phyloP scores from a whole-genome alignment of 768 basidiomycete species.

The Obba rivulosa region DNA sequence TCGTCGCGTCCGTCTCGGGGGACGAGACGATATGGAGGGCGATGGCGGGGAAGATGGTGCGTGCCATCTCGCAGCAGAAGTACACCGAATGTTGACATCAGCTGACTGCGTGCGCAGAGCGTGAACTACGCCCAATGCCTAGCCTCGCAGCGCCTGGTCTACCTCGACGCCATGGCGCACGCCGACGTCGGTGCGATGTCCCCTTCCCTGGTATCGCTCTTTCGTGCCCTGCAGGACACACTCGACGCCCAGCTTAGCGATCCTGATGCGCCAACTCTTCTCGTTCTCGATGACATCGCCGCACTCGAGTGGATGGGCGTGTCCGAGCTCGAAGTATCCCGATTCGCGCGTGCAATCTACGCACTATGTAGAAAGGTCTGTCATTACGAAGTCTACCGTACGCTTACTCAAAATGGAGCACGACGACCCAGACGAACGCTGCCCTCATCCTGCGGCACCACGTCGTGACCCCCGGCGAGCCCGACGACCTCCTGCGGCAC shows the following conservation, averaged over 20 bases:
- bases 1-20: conserved; percentile 57
- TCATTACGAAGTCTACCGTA: neutral
- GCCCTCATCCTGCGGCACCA: conserved; percentile 65
- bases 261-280: conserved; percentile 26
- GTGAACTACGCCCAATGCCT: conserved; percentile 28
- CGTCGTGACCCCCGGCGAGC: conserved; percentile 42
- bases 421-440: conserved; percentile 38
- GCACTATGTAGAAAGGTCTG: conserved; percentile 51
- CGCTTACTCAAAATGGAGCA: no score
- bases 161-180: conserved; percentile 44
- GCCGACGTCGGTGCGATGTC: conserved; percentile 7
- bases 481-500: conserved; percentile 54
- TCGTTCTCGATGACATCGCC: conserved; percentile 69
- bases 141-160: conserved; percentile 37
- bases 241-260: conserved; percentile 4
- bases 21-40: conserved; percentile 56
- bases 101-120: conserved; percentile 18
- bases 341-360: conserved; percentile 56
- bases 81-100: neutral
- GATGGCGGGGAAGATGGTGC: conserved; percentile 57
- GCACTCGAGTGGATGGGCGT: conserved; percentile 71
- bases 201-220: conserved; percentile 14
- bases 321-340: conserved; percentile 41
- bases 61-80: conserved; percentile 18
- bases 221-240: conserved; percentile 6